Evolutionary conservation across 1,139 yeast species (phyloP).

Genomic region (Blastobotrys malaysiensis): DNA sequence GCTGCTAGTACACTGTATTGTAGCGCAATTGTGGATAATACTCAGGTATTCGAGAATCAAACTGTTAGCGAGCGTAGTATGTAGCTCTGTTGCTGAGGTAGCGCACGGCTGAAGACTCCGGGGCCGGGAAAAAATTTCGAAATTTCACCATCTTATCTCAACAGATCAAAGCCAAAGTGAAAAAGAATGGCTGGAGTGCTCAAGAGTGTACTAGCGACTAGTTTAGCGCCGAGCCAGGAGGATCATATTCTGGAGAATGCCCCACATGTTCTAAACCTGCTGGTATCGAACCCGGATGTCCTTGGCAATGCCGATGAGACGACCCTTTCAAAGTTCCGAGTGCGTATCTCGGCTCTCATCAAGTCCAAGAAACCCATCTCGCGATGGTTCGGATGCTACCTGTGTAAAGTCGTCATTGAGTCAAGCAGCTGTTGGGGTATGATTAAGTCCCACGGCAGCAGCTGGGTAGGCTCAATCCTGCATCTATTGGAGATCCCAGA

Average conservation of each 20-base stretch:
- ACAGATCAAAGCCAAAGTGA: background rate
- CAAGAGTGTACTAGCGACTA: constrained; percentile 17
- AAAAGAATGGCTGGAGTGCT: background rate
- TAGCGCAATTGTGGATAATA: too few relatives aligned
- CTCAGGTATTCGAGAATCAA: too few relatives aligned
- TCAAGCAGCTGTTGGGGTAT: constrained; percentile 26
- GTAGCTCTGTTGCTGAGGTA: too few relatives aligned
- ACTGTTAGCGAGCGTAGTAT: too few relatives aligned
- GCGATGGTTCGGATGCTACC: constrained; percentile 33
- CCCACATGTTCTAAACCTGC: constrained; percentile 14
- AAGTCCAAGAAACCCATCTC: constrained; percentile 28
- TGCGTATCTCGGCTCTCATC: constrained; percentile 34
- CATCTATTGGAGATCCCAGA: constrained; percentile 52
- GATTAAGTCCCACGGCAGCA: constrained; percentile 46
- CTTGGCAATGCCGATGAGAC: constrained; percentile 23
- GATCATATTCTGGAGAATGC: constrained; percentile 16
- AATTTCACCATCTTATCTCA: background rate
- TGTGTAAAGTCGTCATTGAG: constrained; percentile 28
- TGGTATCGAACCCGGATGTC: constrained; percentile 17
- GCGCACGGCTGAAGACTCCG: background rate
- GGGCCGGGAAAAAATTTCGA: background rate
- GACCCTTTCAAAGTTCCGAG: constrained; percentile 32
- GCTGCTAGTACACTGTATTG: too few relatives aligned
- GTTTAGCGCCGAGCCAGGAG: constrained; percentile 21
- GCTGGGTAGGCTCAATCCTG: constrained; percentile 50